Percentiles rank a stretch among this genome's conserved stretches.
These are phyloP conservation scores for Cladochytrium replicatum DNA, from an alignment of 192 early-diverging fungal species.

Conservation along the genomic window DNA sequence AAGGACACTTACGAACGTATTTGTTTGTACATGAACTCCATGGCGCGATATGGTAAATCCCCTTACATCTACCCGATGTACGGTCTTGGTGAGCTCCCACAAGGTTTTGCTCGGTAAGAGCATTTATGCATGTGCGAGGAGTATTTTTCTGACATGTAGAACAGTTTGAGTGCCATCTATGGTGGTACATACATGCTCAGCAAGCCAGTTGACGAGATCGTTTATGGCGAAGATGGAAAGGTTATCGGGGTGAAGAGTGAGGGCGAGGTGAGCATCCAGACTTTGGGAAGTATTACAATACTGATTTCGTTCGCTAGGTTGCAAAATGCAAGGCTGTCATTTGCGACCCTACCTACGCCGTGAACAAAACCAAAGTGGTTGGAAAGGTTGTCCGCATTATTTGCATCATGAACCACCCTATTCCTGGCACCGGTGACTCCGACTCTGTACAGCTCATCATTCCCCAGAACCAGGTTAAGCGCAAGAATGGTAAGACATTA, in stretches of 20 bases:
- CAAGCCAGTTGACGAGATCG: slow-evolving; percentile 67
- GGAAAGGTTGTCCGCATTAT: slow-evolving; percentile 77
- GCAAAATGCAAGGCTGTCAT: slow-evolving; percentile 72
- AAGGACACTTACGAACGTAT: slow-evolving; percentile 64
- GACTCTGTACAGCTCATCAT: slow-evolving; percentile 81
- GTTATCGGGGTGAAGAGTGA: slow-evolving; percentile 69
- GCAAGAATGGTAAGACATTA: slow-evolving; percentile 44
- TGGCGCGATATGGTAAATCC: slow-evolving; percentile 68
- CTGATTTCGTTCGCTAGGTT: slow-evolving; percentile 15
- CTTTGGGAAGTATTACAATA: not conserved
- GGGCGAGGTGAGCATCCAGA: slow-evolving; percentile 46
- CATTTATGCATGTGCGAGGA: not conserved
- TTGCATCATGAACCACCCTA: slow-evolving; percentile 66
- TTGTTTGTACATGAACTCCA: slow-evolving; percentile 63
- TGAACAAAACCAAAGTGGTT: slow-evolving; percentile 47
- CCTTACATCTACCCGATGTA: slow-evolving; percentile 87
- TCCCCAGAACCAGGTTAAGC: slow-evolving; percentile 74
- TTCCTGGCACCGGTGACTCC: slow-evolving; percentile 57
- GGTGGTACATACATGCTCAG: slow-evolving; percentile 88
- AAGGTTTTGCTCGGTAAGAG: slow-evolving; percentile 58
- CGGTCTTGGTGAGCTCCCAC: slow-evolving; percentile 80
- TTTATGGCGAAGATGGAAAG: slow-evolving; percentile 58
- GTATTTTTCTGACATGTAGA: slow-evolving; percentile 9
- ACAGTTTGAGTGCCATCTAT: slow-evolving; percentile 75
- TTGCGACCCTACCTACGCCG: slow-evolving; percentile 79